Conservation (phyloP, 2,329 filamentous ascomycete genomes). For the Curvularia sp. region DNA sequence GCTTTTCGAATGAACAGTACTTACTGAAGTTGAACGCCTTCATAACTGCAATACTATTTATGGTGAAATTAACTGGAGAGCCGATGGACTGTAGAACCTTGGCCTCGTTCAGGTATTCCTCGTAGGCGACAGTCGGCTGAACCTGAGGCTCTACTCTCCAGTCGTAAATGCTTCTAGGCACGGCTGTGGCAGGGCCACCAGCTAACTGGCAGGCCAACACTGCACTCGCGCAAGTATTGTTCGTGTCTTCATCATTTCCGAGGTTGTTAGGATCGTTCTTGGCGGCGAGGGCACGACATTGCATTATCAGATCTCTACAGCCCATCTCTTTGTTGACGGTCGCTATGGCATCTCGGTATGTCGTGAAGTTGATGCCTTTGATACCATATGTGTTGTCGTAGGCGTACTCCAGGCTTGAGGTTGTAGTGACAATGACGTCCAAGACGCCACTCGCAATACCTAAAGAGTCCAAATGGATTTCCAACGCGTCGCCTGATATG, state of each 20-base stretch:
- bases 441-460: constrained; percentile 76
- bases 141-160: constrained; percentile 48
- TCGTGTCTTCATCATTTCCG: constrained; percentile 43
- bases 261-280: constrained; percentile 45
- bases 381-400: constrained; percentile 72
- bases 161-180: constrained; percentile 54
- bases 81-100: constrained; percentile 59
- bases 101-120: constrained; percentile 59
- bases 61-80: constrained; percentile 59
- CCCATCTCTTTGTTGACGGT: constrained; percentile 58
- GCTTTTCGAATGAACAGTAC: neutral
- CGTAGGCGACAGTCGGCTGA: constrained; percentile 54
- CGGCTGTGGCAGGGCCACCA: constrained; percentile 24
- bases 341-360: constrained; percentile 56
- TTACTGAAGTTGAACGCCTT: constrained; percentile 48
- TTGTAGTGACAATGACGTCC: constrained; percentile 67
- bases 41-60: constrained; percentile 50
- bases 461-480: constrained; percentile 67
- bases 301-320: constrained; percentile 56
- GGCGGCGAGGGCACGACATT: constrained; percentile 44
- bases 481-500: constrained; percentile 60
- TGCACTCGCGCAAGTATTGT: constrained; percentile 19
- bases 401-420: constrained; percentile 64
- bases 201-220: constrained; percentile 34
- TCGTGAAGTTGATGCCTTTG: constrained; percentile 61